phyloP scores from a whole-genome alignment of 345 rosid species.

The Psidium guajava region DNA sequence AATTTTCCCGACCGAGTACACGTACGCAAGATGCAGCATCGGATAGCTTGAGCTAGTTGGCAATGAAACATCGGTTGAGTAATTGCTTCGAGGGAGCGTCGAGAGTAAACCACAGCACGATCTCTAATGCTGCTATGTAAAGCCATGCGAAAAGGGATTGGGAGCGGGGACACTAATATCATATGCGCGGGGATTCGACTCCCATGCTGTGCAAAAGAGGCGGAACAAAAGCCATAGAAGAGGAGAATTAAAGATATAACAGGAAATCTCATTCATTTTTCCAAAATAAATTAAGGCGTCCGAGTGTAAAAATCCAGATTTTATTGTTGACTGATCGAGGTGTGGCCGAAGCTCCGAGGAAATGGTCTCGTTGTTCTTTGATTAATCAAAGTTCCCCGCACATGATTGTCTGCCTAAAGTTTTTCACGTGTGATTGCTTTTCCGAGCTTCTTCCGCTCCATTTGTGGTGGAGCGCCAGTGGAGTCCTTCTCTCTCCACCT shows the following conservation, averaged over 20 bases:
- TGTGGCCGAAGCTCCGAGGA: not conserved
- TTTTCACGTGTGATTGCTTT: not conserved
- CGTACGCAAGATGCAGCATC: fast-evolving
- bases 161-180: too few relatives aligned
- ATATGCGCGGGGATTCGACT: too few relatives aligned
- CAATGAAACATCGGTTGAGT: not conserved
- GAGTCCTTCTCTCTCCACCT: not conserved
- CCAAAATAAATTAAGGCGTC: too few relatives aligned
- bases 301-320: too few relatives aligned
- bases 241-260: too few relatives aligned
- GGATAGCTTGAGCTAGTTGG: not conserved
- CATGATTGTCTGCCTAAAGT: not conserved
- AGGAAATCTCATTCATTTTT: too few relatives aligned
- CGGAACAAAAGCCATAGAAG: too few relatives aligned
- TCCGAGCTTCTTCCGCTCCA: not conserved
- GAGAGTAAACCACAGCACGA: too few relatives aligned
- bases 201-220: too few relatives aligned
- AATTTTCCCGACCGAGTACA: not conserved
- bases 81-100: too few relatives aligned
- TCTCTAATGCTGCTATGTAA: too few relatives aligned
- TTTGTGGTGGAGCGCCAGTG: not conserved
- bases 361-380: not conserved
- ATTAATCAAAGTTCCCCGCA: not conserved
- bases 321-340: not conserved
- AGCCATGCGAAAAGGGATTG: too few relatives aligned